Evolutionary conservation across 129 eudicot species (phyloP), one percentile per base, ranked within the genome.

Genomic region (Heracleum sosnowskyi): DNA sequence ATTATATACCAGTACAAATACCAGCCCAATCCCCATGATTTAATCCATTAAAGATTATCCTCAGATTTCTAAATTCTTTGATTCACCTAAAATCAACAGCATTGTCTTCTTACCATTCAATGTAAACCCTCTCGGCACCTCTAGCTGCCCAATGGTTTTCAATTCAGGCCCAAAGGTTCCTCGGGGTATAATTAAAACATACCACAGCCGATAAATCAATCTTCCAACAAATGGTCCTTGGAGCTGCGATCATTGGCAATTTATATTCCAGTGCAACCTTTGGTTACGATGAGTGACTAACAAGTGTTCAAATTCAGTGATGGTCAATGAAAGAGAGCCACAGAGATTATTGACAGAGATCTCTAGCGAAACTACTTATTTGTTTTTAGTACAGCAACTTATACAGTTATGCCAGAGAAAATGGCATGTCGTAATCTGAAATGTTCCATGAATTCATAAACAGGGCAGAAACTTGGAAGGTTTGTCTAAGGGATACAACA

Each of bases 331-430:
- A 69, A 88, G 84, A 9, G 80, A 42, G 20, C 96, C 92, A 40
- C 88, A 81, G 79, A 86, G 86, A 83, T 87, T 84, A 12, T 82
- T 73, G 60, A 82, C 80, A 0, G 90, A 91, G n/a, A 88, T 78
- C 62, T 88, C 91, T 3, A 88, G 86, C n/a, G 88, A 74, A 37
- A 63, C 20, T 31, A 91, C 68, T 7, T 73, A 76, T 4, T 53
- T 76, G 31, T 79, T 75, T 47, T 75, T 39, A 33, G 60, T 68
- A 36, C 85, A 86, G 73, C 88, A 91, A 2, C 75, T 74, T 69
- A 87, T 62, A 24, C 33, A 26, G 16, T 9, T 60, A 49, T 10
- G 29, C 76, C 93, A 91, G 87, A 34, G 88, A 77, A 75, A 91
- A 91, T 57, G 79, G 72, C 5, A 83, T 83, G 28, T 33, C 13